A percentile compares a stretch with the other conserved stretches of the same genome.
Conservation (phyloP, 192 early-diverging fungal genomes). For the Coemansia sp. region DNA sequence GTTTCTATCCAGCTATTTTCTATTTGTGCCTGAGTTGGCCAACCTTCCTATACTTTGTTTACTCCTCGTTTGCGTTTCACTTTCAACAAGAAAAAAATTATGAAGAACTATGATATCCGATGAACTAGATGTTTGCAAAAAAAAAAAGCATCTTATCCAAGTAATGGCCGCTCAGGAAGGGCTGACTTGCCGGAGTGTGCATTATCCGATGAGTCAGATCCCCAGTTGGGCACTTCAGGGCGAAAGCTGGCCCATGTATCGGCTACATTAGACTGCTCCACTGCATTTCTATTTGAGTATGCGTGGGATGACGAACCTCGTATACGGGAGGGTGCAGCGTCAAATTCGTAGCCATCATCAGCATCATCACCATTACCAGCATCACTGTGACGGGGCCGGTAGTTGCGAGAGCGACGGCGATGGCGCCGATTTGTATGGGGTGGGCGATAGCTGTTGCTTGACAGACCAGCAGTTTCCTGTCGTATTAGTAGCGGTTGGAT, state of each 20-base stretch:
- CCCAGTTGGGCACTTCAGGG: slow-evolving; percentile 27
- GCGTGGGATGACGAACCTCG: background rate
- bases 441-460: background rate
- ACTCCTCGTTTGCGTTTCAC: slow-evolving; percentile 3
- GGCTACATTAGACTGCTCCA: background rate
- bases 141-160: slow-evolving; percentile 11
- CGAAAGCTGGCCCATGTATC: slow-evolving; percentile 21
- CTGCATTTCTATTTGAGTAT: background rate
- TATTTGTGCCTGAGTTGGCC: slow-evolving; percentile 1
- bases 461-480: background rate
- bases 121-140: background rate
- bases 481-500: slow-evolving; percentile 42
- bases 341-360: background rate
- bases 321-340: background rate
- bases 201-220: slow-evolving; percentile 27
- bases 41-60: background rate
- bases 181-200: slow-evolving; percentile 7
- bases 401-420: background rate
- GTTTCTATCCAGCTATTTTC: background rate
- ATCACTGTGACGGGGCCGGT: background rate
- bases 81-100: background rate
- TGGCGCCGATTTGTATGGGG: slow-evolving; percentile 3
- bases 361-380: background rate
- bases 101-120: background rate
- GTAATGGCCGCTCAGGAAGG: slow-evolving; percentile 16